Base-by-base conservation (phyloP, 148 eudicot species). In the Simmondsia chinensis region DNA sequence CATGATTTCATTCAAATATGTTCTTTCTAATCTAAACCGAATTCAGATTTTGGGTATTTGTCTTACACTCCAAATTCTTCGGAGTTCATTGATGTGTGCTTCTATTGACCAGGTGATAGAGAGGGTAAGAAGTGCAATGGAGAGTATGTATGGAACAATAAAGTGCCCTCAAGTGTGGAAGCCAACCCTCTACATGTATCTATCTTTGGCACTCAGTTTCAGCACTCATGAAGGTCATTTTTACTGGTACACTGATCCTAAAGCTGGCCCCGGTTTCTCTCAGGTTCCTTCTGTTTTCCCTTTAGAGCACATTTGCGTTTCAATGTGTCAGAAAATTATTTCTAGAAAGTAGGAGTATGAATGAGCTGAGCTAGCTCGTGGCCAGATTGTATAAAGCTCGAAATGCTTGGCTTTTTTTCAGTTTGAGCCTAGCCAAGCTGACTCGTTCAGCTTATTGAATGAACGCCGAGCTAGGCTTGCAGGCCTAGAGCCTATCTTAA, bases 171-270 rank as follows among this genome's bases (percentile, higher is more conserved):
- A 73, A 54, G 83, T 76, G 6, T 76, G 88, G 88, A 80, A 73
- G 59, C 83, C 88, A 38, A 70, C 88, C 21, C 63, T 76, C 3
- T 80, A 57, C 48, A 80, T 80, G 72, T 76, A 60, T 45, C 31
- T 80, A 18, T 73, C 88, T 12, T 41, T 71, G 20, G 77, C 83
- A 25, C 71, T 80, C 10, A 73, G 71, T 54, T 57, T 61, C 24
- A 76, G 88, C 48, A 74, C 83, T 43, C 83, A 80, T 49, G 88
- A 80, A 73, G 83, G 88, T 20, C 88, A 76, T 11, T 76, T 80
- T 37, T 80, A 76, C 33, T 80, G 83, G 88, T 80, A 76, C 27
- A 80, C 88, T 2, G 58, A 76, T 39, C 70, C 75, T 18, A 48
- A 39, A 31, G 67, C 50, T 21, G 88, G 88, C 16, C 88, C 88